Conservation (phyloP, 108 stramenopile genomes). For the Conticribra guillardii region DNA sequence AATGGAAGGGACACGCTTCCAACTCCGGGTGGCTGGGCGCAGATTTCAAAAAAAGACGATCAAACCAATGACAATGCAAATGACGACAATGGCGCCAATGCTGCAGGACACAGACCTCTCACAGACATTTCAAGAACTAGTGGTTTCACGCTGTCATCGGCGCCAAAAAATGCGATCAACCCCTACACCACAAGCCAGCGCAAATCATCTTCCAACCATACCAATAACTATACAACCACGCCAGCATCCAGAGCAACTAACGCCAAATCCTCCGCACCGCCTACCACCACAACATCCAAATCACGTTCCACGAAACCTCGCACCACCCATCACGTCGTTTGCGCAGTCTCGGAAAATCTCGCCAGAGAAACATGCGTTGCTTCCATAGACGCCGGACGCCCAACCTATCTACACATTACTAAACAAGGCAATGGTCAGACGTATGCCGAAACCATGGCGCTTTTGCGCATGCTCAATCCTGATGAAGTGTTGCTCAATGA, state of each 20-base stretch:
- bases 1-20: constrained; percentile 20
- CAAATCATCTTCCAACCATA: not conserved
- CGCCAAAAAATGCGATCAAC: not conserved
- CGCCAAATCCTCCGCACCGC: not conserved
- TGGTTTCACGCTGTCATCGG: constrained; percentile 43
- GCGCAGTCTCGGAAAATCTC: constrained; percentile 85
- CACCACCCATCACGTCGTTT: constrained; percentile 60
- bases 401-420: constrained; percentile 67
- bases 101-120: not conserved
- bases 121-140: constrained; percentile 32
- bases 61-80: not conserved
- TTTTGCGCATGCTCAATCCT: constrained; percentile 72
- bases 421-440: constrained; percentile 89
- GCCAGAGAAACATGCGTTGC: constrained; percentile 89
- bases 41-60: not conserved
- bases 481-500: constrained; percentile 89
- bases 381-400: constrained; percentile 75
- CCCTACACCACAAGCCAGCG: constrained; percentile 3
- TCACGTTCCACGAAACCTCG: not conserved
- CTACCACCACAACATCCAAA: constrained; percentile 6
- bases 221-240: no score
- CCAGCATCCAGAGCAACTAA: no score
- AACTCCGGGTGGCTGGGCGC: constrained; percentile 30
- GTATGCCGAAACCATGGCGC: constrained; percentile 83
- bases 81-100: not conserved